Base-by-base conservation (phyloP, 257 asterid genomes). In the Capsicum rhomboideum region DNA sequence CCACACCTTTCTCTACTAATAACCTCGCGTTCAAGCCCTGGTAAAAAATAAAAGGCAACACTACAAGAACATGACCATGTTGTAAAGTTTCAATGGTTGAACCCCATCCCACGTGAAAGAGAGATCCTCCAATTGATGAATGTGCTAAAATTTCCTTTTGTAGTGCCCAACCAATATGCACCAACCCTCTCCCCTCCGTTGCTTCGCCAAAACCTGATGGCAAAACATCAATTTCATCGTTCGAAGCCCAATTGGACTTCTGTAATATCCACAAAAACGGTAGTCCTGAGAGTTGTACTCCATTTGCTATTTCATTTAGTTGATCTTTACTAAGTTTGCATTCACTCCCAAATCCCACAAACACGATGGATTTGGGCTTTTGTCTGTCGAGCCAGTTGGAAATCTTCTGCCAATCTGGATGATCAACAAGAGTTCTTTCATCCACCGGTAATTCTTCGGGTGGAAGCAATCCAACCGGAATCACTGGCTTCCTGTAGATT, bases 21-120 rank as follows among this genome's bases (percentile, higher is more conserved):
- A 49, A 49, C 53, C 14, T 10, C 53, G 53, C 53, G 16, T 49
- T 49, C 53, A 49, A 49, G 10, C 53, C 53, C 11, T 49, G 91
- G 44, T 72, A 84, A 2, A 83, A 10, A n/a, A 88, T 14, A 37
- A 87, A 87, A 6, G 92, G 92, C 75, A 90, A 64, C 29, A 85
- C n/a, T 14, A 86, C 82, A 2, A 90, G 86, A 9, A 49, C 1
- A 55, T 85, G 86, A 0, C 90, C 92, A 11, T 80, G 74, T 10
- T 66, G 84, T 82, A 90, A 12, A 6, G 54, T 23, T 55, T 88
- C 91, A 18, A 87, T 46, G 7, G 82, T 56, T 10, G 92, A 87
- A 23, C 86, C 86, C 92, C 89, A 89, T 40, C 92, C 92, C 37
- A 82, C 86, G 17, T 88, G 89, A 50, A 53, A 53, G 4, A 53